Base-by-base conservation (phyloP, 257 asterid species). In the Jacaranda mimosifolia region DNA sequence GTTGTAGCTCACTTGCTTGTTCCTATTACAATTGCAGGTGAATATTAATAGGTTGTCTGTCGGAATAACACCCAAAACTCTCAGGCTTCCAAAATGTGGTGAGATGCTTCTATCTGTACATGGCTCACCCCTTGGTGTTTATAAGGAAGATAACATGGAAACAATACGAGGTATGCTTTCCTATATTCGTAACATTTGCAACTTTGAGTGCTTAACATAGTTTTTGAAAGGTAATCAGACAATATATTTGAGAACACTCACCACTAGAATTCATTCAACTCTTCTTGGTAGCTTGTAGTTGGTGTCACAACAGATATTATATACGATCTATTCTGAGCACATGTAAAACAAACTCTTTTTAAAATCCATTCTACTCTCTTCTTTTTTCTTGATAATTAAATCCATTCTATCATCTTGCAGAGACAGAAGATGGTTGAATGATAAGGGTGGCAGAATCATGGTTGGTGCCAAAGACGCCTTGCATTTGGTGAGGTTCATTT, bases 41-140 rank as follows among this genome's bases (percentile, higher is more conserved):
- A 81, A 40, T 68, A 85, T 76, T 78, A 85, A 65, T 63, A 91
- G 95, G 88, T 77, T 91, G 74, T 91, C 95, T 8, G 73, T 91
- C 26, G 98, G 97, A 80, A 77, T 90, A 82, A 92, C 98, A 36
- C 99, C 98, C 42, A 91, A 88, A 87, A 86, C 92, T 13, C 56
- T 73, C 53, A 84, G 99, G 89, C 88, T 85, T 46, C 99, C 98
- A 10, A 92, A 89, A 83, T 86, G 77, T 48, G 97, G 98, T 62
- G 99, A 94, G 91, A 84, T 89, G 86, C 98, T 94, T 76, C 81
- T 94, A 69, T 94, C 99, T 12, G 92, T 94, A 73, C 96, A 82
- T 65, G 99, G 99, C 77, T 94, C 98, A 6, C 99, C 97, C 38
- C 97, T 94, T 11, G 99, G 98, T 73, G 93, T 94, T 70, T 92